These are phyloP conservation scores for Microdochium paspali DNA, from an alignment of 2,329 filamentous ascomycete genomes.

Conservation along the genomic window DNA sequence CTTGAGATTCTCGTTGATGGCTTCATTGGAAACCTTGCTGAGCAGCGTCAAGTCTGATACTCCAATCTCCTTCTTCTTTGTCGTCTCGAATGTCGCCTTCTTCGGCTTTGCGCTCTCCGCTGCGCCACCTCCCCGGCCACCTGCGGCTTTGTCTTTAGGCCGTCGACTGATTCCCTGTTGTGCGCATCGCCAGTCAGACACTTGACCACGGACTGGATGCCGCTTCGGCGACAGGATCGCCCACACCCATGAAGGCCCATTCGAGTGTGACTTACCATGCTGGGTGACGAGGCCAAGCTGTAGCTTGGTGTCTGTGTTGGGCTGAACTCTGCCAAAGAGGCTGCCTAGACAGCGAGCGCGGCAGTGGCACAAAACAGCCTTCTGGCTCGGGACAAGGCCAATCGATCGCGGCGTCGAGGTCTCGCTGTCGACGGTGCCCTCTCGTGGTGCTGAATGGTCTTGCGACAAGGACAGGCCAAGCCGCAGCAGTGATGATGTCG, in stretches of 20 bases:
- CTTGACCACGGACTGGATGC: not conserved
- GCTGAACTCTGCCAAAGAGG: not conserved
- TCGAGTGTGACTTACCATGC: not conserved
- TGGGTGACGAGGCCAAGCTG: not conserved
- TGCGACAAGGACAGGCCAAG: not conserved
- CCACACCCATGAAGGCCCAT: too few relatives aligned
- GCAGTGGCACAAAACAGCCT: not conserved
- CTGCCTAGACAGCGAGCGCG: not conserved
- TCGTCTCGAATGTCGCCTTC: conserved; percentile 91
- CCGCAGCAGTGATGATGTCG: not conserved
- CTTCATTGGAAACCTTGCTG: conserved; percentile 98
- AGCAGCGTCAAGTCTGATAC: conserved; percentile 95
- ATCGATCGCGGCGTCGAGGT: not conserved
- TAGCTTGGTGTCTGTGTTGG: not conserved
- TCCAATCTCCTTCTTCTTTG: conserved; percentile 98
- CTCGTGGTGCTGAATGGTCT: not conserved
- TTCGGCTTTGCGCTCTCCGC: conserved; percentile 59
- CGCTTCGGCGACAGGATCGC: not conserved
- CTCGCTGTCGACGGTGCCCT: not conserved
- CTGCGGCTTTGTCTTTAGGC: conserved; percentile 35
- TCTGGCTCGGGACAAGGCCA: not conserved
- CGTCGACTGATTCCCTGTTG: conserved; percentile 38
- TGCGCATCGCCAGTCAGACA: conserved; percentile 7
- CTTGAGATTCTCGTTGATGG: conserved; percentile 98
- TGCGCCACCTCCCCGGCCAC: conserved; percentile 28